Evolutionary conservation across 164 flowering plant genomes (phyloP).

Genomic region (Malania oleifera): DNA sequence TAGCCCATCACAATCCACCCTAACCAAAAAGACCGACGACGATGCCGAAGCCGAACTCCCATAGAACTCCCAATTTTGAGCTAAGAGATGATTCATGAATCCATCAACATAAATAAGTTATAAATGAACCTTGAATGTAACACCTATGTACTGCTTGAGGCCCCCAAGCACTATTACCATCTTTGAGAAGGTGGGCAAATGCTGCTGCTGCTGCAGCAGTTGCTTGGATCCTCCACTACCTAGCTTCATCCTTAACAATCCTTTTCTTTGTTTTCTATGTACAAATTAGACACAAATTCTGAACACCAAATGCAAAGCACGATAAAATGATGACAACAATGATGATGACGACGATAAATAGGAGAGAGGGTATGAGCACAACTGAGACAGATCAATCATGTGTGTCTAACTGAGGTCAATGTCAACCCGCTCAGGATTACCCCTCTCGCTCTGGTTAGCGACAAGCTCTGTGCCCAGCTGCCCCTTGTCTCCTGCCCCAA

Average conservation of each 20-base stretch:
- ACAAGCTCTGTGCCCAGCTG: constrained; percentile 78
- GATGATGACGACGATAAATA: constrained; percentile 7
- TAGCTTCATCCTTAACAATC: constrained; percentile 18
- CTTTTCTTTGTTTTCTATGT: constrained; percentile 31
- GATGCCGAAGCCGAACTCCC: too few relatives aligned
- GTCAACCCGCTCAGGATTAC: constrained; percentile 69
- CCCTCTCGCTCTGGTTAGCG: constrained; percentile 62
- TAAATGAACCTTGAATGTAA: constrained; percentile 18
- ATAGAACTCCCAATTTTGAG: background rate
- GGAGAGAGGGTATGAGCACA: background rate
- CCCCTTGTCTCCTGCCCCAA: constrained; percentile 92
- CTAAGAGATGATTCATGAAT: background rate
- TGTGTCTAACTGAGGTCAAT: constrained; percentile 62
- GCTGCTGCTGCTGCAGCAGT: too few relatives aligned
- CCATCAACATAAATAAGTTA: constrained; percentile 5
- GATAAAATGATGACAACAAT: background rate
- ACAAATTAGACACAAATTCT: constrained; percentile 37
- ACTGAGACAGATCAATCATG: too few relatives aligned
- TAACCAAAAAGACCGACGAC: too few relatives aligned
- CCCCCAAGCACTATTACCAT: constrained; percentile 3
- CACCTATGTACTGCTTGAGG: constrained; percentile 17
- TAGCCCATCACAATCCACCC: too few relatives aligned
- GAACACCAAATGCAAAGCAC: constrained; percentile 21
- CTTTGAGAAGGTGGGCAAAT: background rate
- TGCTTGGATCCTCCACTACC: constrained; percentile 15